Base-by-base conservation (phyloP, 441 rosid genomes). In the Populus hybrid region DNA sequence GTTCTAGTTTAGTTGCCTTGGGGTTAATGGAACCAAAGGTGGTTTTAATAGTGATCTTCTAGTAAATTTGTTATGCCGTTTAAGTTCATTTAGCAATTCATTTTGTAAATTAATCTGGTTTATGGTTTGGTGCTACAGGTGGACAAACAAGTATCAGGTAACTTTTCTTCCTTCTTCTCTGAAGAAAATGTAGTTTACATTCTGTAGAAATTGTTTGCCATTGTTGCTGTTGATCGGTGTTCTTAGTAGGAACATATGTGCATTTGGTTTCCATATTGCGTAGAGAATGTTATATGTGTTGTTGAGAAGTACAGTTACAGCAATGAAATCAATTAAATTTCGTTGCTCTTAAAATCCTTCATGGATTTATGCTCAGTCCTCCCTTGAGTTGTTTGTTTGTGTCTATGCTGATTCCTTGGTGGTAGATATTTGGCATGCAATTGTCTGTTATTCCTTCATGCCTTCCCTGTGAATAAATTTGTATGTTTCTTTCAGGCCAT, bases 111-210 rank as follows among this genome's bases (percentile, higher is more conserved):
- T 50, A 45, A 28, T 38, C 78, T 76, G 78, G n/a, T 73, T 77
- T 12, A 28, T 76, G 79, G 71, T 67, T 81, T 77, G 26, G 28
- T 78, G 73, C 26, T 78, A 72, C 86, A 91, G 95, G 95, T 77
- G 95, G 93, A 36, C 92, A 90, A 74, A 91, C 93, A 76, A 91
- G 91, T 74, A 91, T 90, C 85, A 91, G 93, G 93, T 90, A 86
- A 81, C 26, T 28, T 38, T 31, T 28, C 71, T 42, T 20, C 56
- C 61, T 79, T 28, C 50, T 24, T 70, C 35, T 61, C 6, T 14
- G 29, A 53, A 28, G 29, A 26, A 71, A 50, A 36, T 68, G 28
- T 33, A 31, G 31, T 6, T 28, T 67, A 38, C 14, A 31, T 56
- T 56, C 18, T 38, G 38, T 35, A 64, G 35, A 63, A 16, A 21